Base-by-base conservation (phyloP, 306 rosid genomes). In the Gillenia trifoliata region DNA sequence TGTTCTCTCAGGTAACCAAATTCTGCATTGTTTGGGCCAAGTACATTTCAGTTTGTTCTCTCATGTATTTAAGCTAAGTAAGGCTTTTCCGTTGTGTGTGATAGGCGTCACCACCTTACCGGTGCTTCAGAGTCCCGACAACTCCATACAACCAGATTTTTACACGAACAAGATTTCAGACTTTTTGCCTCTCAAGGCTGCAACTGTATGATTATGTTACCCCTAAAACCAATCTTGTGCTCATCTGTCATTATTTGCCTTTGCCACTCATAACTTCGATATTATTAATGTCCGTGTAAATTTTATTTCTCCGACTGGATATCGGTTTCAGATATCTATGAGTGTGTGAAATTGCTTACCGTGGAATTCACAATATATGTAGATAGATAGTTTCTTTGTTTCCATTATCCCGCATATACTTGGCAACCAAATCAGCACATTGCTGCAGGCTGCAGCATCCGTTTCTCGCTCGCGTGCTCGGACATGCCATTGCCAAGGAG, bases 141-240 rank as follows among this genome's bases (percentile, higher is more conserved):
- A 94, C 81, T 26, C 91, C 77, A 89, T 86, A 72, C 97, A 94
- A 77, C 97, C 99, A 49, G 97, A 94, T 73, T 94, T 87, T 75
- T 94, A 90, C 79, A 92, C 97, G 80, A 84, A 81, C 88, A 83
- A 87, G 79, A 94, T 94, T 69, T 90, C 99, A 50, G 95, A 94
- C 81, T 92, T 92, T 74, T 90, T 92, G 71, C 75, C 91, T 33
- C 86, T 88, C 77, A 90, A 87, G 64, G 91, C 96, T 77, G 89
- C 97, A 43, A 79, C 92, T 74, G 95, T 92, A 54, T 90, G 88
- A 86, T 74, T 41, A 8, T 29, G 36, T 57, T 66, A 41, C 45
- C 31, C 12, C 47, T 43, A 36, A 52, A n/a, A 47, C 59, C 69
- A 40, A 70, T 68, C 72, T 30, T 61, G 41, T 72, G 31, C 17